These are phyloP conservation scores for carrot (Daucus carota) DNA, from an alignment of 129 eudicot species.

Conservation along the genomic window DH1_v3.0 NC_030381.2:5499001-5499500, in stretches of 20 bases:
- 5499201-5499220: background rate
- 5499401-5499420: slow-evolving; percentile 63
- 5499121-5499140: background rate
- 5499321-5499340: slow-evolving; percentile 43
- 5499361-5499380: slow-evolving; percentile 68
- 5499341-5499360: slow-evolving; percentile 34
- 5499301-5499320: slow-evolving; percentile 64
- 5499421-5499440: slow-evolving; percentile 49
- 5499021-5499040: background rate
- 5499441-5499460: slow-evolving; percentile 43
- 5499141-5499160: background rate
- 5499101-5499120: background rate
- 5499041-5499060: background rate
- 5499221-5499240: background rate
- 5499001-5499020: no score
- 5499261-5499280: no score
- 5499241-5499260: no score
- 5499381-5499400: slow-evolving; percentile 48
- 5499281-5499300: slow-evolving; percentile 66
- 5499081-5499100: background rate
- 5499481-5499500: background rate
- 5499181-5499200: background rate
- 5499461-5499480: slow-evolving; percentile 55
- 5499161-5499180: background rate
- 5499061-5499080: background rate